phyloP scores from a whole-genome alignment of 345 rosid genomes.

The Isatis tinctoria region DNA sequence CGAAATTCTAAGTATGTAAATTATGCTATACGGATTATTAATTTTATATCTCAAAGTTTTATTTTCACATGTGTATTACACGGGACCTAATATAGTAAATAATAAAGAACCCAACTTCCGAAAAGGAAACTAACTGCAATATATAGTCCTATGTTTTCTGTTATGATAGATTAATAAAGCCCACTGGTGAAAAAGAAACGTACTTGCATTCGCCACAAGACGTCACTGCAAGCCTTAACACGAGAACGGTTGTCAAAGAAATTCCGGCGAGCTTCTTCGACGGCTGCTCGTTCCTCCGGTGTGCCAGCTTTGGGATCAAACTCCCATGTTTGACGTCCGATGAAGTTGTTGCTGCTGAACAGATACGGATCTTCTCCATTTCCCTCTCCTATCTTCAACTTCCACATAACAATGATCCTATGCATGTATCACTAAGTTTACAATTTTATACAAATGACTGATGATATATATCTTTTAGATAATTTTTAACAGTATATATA shows the following conservation, averaged over 20 bases:
- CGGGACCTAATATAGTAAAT: too few relatives aligned
- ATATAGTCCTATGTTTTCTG: too few relatives aligned
- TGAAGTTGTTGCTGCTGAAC: slow-evolving; percentile 30
- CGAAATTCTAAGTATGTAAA: too few relatives aligned
- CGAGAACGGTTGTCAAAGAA: slow-evolving; percentile 28
- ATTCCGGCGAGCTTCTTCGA: slow-evolving; percentile 40
- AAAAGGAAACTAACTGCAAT: too few relatives aligned
- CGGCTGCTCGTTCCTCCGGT: slow-evolving; percentile 36
- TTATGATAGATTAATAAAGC: neutral
- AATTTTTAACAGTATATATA: too few relatives aligned
- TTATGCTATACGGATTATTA: too few relatives aligned
- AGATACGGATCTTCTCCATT: slow-evolving; percentile 29
- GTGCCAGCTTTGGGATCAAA: slow-evolving; percentile 40
- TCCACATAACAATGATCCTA: slow-evolving; percentile 36
- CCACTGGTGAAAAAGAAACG: neutral
- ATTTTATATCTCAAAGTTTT: too few relatives aligned
- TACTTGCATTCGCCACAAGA: slow-evolving; percentile 51
- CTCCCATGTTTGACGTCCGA: slow-evolving; percentile 47
- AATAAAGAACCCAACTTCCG: too few relatives aligned
- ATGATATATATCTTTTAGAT: neutral
- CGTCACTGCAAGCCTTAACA: slow-evolving; percentile 38
- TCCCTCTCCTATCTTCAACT: slow-evolving; percentile 42
- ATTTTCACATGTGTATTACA: too few relatives aligned
- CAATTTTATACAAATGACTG: neutral
- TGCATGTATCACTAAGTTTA: neutral